Conservation (phyloP, 2,329 filamentous ascomycete species). For the Canariomyces notabilis region DNA sequence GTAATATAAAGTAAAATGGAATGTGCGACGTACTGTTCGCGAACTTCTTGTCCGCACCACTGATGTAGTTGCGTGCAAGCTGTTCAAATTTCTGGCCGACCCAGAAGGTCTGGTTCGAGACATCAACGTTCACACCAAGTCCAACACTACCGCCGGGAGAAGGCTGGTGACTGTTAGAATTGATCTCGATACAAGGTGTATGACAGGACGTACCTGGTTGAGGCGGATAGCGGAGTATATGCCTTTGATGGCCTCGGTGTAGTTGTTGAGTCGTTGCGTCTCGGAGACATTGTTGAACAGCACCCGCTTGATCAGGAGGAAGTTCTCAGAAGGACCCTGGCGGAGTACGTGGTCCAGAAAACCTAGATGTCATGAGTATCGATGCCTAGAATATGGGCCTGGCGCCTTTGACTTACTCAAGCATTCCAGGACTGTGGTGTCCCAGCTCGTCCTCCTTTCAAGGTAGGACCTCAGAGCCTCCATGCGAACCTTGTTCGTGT, state of each 20-base stretch:
- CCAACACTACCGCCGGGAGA: conserved; percentile 46
- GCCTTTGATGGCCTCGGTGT: conserved; percentile 72
- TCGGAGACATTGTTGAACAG: conserved; percentile 63
- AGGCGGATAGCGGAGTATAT: conserved; percentile 82
- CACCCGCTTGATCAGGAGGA: conserved; percentile 71
- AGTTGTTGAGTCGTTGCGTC: conserved; percentile 50
- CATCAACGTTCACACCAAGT: conserved; percentile 81
- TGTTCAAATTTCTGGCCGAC: conserved; percentile 38
- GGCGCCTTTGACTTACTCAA: conserved; percentile 52
- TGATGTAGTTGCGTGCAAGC: conserved; percentile 30
- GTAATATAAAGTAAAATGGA: not conserved
- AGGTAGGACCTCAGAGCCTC: conserved; percentile 63
- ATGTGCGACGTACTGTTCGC: conserved; percentile 22
- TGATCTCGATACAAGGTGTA: conserved; percentile 24
- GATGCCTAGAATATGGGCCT: conserved; percentile 1
- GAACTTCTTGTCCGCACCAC: conserved; percentile 23
- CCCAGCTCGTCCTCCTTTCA: conserved; percentile 52
- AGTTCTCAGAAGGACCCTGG: conserved; percentile 63
- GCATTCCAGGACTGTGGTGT: conserved; percentile 66
- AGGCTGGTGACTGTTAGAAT: conserved; percentile 30
- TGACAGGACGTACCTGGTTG: conserved; percentile 47
- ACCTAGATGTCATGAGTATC: conserved; percentile 35
- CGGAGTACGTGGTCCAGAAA: conserved; percentile 89
- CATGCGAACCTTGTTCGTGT: conserved; percentile 66
- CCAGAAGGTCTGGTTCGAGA: conserved; percentile 91